Evolutionary conservation across 192 early-diverging fungal genomes (phyloP).

Genomic region (Jimgerdemannia lactiflua): DNA sequence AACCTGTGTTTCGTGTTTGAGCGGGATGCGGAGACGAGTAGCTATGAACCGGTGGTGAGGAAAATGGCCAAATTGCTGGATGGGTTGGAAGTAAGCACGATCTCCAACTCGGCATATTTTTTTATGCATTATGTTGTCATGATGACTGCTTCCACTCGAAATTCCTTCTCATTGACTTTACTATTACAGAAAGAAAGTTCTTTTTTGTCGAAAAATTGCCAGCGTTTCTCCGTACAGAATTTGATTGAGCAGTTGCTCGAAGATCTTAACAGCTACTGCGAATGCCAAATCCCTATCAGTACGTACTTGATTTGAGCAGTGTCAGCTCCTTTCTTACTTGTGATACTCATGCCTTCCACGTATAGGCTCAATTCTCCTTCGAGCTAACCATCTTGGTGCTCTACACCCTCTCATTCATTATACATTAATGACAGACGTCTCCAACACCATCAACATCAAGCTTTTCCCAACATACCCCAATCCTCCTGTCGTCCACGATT

Average conservation of each 20-base stretch:
- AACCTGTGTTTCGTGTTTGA: slow-evolving; percentile 97
- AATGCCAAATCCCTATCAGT: slow-evolving; percentile 89
- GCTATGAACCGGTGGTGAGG: slow-evolving; percentile 86
- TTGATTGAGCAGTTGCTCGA: slow-evolving; percentile 84
- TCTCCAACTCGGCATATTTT: not conserved
- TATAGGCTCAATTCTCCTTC: no score
- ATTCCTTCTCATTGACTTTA: not conserved
- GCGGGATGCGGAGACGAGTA: slow-evolving; percentile 68
- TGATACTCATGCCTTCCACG: not conserved
- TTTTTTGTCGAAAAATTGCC: slow-evolving; percentile 47
- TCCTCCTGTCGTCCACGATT: slow-evolving; percentile 72
- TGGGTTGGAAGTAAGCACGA: slow-evolving; percentile 65
- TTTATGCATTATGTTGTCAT: not conserved
- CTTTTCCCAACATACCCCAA: slow-evolving; percentile 78
- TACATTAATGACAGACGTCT: slow-evolving; percentile 49
- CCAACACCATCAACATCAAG: slow-evolving; percentile 83
- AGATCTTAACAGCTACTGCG: slow-evolving; percentile 81
- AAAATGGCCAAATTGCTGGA: slow-evolving; percentile 83
- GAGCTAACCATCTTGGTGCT: no score
- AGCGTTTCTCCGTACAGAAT: slow-evolving; percentile 57
- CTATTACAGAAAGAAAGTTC: slow-evolving; percentile 50
- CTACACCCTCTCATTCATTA: not conserved
- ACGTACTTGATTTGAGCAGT: slow-evolving; percentile 3
- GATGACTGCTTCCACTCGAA: slow-evolving; percentile 6
- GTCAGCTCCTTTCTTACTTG: not conserved